These are phyloP conservation scores for Spatholobus suberectus DNA, from an alignment of 306 rosid species.

Conservation along the genomic window DNA sequence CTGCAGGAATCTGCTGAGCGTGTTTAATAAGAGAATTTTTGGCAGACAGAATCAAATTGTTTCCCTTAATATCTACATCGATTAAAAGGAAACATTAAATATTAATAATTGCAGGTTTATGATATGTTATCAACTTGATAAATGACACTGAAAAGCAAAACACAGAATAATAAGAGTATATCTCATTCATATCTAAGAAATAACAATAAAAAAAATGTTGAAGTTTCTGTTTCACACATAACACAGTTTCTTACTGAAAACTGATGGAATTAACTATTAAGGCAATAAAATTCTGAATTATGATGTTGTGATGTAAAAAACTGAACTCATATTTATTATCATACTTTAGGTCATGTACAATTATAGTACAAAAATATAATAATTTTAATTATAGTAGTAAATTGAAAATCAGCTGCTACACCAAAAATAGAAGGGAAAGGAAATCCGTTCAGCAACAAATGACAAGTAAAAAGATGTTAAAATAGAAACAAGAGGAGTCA, in stretches of 20 bases:
- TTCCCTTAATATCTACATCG: constrained; percentile 68
- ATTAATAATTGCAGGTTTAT: constrained; percentile 1
- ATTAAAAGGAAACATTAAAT: constrained; percentile 24
- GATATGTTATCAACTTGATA: constrained; percentile 1
- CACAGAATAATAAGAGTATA: not conserved
- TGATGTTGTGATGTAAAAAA: not conserved
- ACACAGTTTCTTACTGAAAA: not conserved
- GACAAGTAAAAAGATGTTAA: not conserved
- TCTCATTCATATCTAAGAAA: not conserved
- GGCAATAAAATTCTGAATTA: not conserved
- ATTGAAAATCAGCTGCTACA: not conserved
- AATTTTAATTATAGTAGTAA: not conserved
- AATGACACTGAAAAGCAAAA: constrained; percentile 24
- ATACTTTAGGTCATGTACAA: not conserved
- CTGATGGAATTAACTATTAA: not conserved
- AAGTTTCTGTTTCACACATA: not conserved
- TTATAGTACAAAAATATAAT: not conserved
- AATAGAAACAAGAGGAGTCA: not conserved
- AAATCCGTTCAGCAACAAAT: not conserved
- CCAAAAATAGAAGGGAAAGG: not conserved
- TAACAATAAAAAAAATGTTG: not conserved
- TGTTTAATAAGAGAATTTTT: constrained; percentile 77
- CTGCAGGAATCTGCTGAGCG: constrained; percentile 74
- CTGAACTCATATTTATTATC: not conserved
- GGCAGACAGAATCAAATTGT: constrained; percentile 79